Percentiles rank a stretch among this genome's conserved stretches.
phyloP scores from a whole-genome alignment of 768 basidiomycete genomes.

The Leccinum sublutescens region DNA sequence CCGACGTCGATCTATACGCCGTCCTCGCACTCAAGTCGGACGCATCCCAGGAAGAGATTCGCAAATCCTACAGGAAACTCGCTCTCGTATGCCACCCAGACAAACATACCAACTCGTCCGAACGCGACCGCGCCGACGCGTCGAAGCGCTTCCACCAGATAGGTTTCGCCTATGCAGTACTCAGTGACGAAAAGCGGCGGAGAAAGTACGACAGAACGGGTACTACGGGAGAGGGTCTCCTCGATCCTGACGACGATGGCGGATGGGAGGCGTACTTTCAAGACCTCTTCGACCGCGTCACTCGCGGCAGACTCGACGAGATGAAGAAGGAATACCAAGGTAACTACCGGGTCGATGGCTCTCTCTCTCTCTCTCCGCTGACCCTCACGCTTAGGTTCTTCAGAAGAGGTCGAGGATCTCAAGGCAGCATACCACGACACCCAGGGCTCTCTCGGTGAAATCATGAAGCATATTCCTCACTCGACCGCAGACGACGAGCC shows the following conservation, averaged over 20 bases:
- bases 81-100: constrained; percentile 89
- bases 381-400: constrained; percentile 56
- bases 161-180: constrained; percentile 89
- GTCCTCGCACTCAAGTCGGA: constrained; percentile 57
- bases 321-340: constrained; percentile 96
- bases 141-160: constrained; percentile 87
- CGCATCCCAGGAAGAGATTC: constrained; percentile 66
- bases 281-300: constrained; percentile 83
- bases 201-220: constrained; percentile 84
- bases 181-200: constrained; percentile 74
- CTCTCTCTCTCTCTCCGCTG: neutral
- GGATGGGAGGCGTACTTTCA: constrained; percentile 94
- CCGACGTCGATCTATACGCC: constrained; percentile 72
- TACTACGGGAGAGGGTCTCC: constrained; percentile 74
- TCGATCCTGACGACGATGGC: constrained; percentile 73
- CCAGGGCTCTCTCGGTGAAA: constrained; percentile 71
- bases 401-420: constrained; percentile 82
- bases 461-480: constrained; percentile 86
- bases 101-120: constrained; percentile 67
- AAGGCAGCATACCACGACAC: constrained; percentile 69
- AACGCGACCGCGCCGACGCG: constrained; percentile 62
- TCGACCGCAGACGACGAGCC: constrained; percentile 81
- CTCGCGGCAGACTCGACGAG: constrained; percentile 83
- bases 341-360: neutral
- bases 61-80: constrained; percentile 79